A percentile compares a stretch with the other conserved stretches of the same genome.
Evolutionary conservation across 352 stramenopile genomes (phyloP).

Genomic region (Globisporangium alternatum): DNA sequence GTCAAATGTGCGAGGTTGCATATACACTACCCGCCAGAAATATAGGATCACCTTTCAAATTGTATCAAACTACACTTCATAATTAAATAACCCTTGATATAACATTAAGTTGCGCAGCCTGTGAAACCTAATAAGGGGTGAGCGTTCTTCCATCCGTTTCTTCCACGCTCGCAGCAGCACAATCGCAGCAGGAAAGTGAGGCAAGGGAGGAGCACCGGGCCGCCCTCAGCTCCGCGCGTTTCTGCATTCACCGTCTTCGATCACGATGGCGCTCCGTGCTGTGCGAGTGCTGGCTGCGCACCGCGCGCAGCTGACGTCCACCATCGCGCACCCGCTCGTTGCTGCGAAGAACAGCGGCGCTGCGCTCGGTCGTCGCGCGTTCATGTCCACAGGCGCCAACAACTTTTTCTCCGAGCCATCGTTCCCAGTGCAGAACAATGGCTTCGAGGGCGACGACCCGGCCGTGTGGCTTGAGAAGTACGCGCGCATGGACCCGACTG

Average conservation of each 20-base stretch:
- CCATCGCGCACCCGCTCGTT: slow-evolving; percentile 10
- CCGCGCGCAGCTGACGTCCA: slow-evolving; percentile 8
- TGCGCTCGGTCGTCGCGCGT: slow-evolving; percentile 33
- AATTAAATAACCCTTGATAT: not conserved
- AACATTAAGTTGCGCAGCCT: not conserved
- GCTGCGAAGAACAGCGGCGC: slow-evolving; percentile 6
- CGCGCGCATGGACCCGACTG: slow-evolving; percentile 46
- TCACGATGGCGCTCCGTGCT: slow-evolving; percentile 20
- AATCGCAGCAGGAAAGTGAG: slow-evolving; percentile 5
- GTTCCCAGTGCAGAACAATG: slow-evolving; percentile 43
- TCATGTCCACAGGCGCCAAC: slow-evolving; percentile 67
- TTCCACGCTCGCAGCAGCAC: slow-evolving; percentile 5
- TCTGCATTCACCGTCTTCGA: not conserved
- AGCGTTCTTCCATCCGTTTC: slow-evolving; percentile 27
- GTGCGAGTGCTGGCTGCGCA: slow-evolving; percentile 18
- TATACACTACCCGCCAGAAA: not conserved
- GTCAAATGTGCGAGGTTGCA: not conserved
- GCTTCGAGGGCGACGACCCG: slow-evolving; percentile 38
- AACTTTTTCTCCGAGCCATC: slow-evolving; percentile 70
- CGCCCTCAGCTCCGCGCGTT: not conserved
- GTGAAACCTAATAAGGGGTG: slow-evolving; percentile 3
- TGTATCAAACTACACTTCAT: not conserved
- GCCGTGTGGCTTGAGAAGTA: slow-evolving; percentile 61
- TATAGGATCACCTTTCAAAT: not conserved
- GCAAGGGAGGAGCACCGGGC: not conserved